Evolutionary conservation across 108 stramenopile genomes (phyloP).

Genomic region (Cyclostephanos invisitatus): DNA sequence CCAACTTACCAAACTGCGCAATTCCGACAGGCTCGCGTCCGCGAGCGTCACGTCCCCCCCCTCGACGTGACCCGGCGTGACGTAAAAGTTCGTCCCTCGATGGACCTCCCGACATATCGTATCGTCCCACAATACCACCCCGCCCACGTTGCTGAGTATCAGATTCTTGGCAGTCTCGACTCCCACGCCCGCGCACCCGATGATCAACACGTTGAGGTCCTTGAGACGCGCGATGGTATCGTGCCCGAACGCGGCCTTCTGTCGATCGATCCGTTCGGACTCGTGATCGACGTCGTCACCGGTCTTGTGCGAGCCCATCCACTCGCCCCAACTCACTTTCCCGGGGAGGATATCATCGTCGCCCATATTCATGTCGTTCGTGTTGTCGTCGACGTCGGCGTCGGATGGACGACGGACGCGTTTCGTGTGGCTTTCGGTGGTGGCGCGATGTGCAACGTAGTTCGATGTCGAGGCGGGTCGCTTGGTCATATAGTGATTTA

Average conservation of each 20-base stretch:
- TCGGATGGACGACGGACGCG: not conserved
- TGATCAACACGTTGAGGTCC: slow-evolving; percentile 68
- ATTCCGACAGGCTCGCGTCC: slow-evolving; percentile 38
- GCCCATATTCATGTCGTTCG: not conserved
- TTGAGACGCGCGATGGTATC: slow-evolving; percentile 58
- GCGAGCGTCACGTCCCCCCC: slow-evolving; percentile 31
- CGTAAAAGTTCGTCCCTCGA: slow-evolving; percentile 53
- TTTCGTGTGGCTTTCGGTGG: not conserved
- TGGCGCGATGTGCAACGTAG: not conserved
- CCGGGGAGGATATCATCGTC: slow-evolving; percentile 1
- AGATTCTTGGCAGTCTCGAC: slow-evolving; percentile 73
- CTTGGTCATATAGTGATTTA: slow-evolving; percentile 3
- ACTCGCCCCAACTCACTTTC: slow-evolving; percentile 49
- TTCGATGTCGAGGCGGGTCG: not conserved
- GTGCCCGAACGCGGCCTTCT: slow-evolving; percentile 55
- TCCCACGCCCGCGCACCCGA: slow-evolving; percentile 72
- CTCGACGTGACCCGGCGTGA: slow-evolving; percentile 38
- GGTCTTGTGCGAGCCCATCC: slow-evolving; percentile 53
- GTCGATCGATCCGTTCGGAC: slow-evolving; percentile 60
- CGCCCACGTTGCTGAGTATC: slow-evolving; percentile 55
- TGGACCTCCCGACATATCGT: slow-evolving; percentile 30
- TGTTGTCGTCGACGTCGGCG: slow-evolving; percentile 12
- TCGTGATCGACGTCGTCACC: slow-evolving; percentile 47
- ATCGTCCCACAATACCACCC: slow-evolving; percentile 44
- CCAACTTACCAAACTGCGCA: slow-evolving; percentile 15